phyloP scores from a whole-genome alignment of 495 filamentous ascomycete genomes.

The Bathelium albidoporum region DNA sequence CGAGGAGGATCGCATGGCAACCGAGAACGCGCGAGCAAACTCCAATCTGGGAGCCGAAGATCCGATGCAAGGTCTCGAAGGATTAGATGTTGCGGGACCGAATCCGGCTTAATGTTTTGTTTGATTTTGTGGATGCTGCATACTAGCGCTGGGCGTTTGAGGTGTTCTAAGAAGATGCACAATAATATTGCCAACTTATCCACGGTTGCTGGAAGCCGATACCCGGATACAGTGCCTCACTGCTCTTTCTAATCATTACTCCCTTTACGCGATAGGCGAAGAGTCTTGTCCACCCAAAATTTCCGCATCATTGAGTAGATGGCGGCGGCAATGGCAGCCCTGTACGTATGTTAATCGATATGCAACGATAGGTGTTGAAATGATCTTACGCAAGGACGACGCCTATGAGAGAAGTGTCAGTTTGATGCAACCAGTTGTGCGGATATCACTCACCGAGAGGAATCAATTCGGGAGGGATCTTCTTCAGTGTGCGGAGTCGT shows the following conservation, averaged over 20 bases:
- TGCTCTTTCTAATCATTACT: neutral
- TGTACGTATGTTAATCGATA: slow-evolving; percentile 30
- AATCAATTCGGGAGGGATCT: slow-evolving; percentile 86
- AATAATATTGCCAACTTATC: neutral
- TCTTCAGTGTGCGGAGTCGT: slow-evolving; percentile 74
- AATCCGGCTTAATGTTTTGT: slow-evolving; percentile 52
- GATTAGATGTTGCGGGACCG: slow-evolving; percentile 86
- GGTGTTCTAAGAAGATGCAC: neutral
- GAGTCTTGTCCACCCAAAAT: slow-evolving; percentile 78
- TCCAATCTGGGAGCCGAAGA: slow-evolving; percentile 53
- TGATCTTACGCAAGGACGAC: slow-evolving; percentile 62
- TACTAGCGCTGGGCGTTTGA: neutral
- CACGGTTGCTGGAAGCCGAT: neutral
- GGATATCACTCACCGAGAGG: slow-evolving; percentile 65
- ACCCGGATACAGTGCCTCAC: neutral
- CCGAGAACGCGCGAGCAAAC: slow-evolving; percentile 45
- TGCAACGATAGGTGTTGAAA: slow-evolving; percentile 7
- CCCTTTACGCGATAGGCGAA: slow-evolving; percentile 57
- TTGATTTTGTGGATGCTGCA: neutral
- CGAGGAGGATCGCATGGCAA: slow-evolving; percentile 67
- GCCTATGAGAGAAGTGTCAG: slow-evolving; percentile 39
- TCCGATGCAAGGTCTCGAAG: slow-evolving; percentile 92
- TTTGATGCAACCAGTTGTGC: neutral
- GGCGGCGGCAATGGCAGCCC: slow-evolving; percentile 60
- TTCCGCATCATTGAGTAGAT: slow-evolving; percentile 71